phyloP scores from a whole-genome alignment of 495 filamentous ascomycete species.

The Chaetomium cochliodes region DNA sequence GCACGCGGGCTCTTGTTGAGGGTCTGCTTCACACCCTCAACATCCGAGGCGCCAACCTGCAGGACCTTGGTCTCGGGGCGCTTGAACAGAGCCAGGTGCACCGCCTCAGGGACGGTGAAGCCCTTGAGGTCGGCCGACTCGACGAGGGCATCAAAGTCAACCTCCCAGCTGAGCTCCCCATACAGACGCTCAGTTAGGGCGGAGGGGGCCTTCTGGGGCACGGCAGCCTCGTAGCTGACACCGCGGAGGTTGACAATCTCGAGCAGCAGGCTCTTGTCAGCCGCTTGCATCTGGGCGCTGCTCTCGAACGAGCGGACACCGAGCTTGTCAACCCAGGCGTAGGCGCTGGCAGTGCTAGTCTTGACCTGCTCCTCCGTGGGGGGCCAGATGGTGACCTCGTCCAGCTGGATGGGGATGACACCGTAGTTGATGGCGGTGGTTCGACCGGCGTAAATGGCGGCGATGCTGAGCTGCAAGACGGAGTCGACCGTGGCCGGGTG shows the following conservation, averaged over 20 bases:
- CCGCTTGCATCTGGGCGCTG: constrained; percentile 14
- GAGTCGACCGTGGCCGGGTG: constrained; percentile 43
- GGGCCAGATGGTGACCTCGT: constrained; percentile 37
- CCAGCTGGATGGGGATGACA: constrained; percentile 40
- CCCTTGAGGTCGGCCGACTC: not conserved
- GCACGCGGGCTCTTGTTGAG: not conserved
- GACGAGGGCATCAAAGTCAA: not conserved
- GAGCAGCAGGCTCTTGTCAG: constrained; percentile 29
- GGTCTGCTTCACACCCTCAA: not conserved
- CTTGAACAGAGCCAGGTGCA: constrained; percentile 11
- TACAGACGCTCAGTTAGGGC: not conserved
- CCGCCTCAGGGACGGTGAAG: not conserved
- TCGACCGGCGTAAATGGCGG: constrained; percentile 36
- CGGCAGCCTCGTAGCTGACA: constrained; percentile 37
- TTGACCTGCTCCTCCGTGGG: constrained; percentile 27
- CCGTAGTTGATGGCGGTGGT: constrained; percentile 26
- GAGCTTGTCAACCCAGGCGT: not conserved
- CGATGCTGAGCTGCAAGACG: constrained; percentile 36
- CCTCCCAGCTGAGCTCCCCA: constrained; percentile 18
- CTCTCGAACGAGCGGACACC: not conserved
- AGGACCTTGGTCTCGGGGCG: not conserved
- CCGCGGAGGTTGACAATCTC: constrained; percentile 34
- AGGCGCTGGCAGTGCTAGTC: not conserved
- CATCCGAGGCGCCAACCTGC: not conserved
- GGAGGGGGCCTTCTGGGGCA: constrained; percentile 27